phyloP scores from a whole-genome alignment of 306 rosid species.

The Albizia julibrissin region DNA sequence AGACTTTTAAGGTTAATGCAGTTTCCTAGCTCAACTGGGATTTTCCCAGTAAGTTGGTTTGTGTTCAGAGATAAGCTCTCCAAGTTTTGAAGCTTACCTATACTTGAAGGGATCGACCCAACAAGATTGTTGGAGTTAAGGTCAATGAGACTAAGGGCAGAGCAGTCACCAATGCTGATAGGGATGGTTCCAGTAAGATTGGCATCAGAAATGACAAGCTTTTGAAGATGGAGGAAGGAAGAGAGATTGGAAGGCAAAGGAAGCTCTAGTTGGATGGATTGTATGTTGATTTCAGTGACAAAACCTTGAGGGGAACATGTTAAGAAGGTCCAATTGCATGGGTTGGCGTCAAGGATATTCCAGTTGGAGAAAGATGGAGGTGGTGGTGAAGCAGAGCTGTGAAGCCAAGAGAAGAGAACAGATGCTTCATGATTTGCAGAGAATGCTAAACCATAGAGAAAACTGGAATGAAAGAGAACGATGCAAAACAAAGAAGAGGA shows the following conservation, averaged over 20 bases:
- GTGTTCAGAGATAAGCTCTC: constrained; percentile 67
- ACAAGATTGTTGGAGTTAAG: constrained; percentile 70
- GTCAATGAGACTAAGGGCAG: constrained; percentile 53
- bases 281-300: constrained; percentile 67
- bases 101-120: constrained; percentile 64
- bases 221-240: constrained; percentile 53
- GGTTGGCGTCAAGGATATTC: constrained; percentile 64
- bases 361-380: constrained; percentile 59
- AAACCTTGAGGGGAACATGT: constrained; percentile 64
- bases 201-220: constrained; percentile 71
- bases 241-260: constrained; percentile 72
- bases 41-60: constrained; percentile 71
- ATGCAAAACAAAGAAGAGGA: constrained; percentile 29
- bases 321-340: constrained; percentile 89
- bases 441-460: constrained; percentile 40
- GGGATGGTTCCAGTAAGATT: constrained; percentile 80
- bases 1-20: constrained; percentile 55
- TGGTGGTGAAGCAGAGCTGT: constrained; percentile 47
- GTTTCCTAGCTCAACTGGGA: constrained; percentile 62
- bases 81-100: constrained; percentile 60
- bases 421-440: constrained; percentile 75
- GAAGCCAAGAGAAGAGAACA: constrained; percentile 82
- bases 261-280: constrained; percentile 67
- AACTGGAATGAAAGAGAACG: constrained; percentile 32
- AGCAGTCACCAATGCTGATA: constrained; percentile 54